These are phyloP conservation scores for Cupressus sempervirens DNA, from an alignment of 75 land plant species.

Conservation along the genomic window DNA sequence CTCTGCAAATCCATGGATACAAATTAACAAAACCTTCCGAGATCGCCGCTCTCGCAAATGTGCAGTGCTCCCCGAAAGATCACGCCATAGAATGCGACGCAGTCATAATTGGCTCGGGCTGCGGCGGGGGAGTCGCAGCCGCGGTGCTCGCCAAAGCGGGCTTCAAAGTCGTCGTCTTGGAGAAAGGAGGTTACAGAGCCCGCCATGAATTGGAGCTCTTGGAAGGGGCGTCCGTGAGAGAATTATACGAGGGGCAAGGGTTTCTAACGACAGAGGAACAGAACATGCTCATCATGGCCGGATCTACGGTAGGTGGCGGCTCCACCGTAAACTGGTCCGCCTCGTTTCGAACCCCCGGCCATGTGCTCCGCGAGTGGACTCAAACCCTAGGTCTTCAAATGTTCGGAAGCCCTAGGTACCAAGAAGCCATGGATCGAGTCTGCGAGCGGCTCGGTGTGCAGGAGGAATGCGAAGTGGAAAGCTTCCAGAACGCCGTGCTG, in stretches of 20 bases:
- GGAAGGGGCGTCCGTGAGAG: conserved; percentile 15
- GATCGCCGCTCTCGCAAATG: not conserved
- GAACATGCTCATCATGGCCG: conserved; percentile 21
- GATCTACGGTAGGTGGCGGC: conserved; percentile 39
- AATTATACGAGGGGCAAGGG: conserved; percentile 26
- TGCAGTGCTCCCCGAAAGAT: not conserved
- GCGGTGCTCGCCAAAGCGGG: conserved; percentile 31
- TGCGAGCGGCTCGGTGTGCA: conserved; percentile 31
- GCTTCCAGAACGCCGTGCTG: conserved; percentile 27
- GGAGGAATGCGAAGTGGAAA: conserved; percentile 8
- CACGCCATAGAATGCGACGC: conserved; percentile 28
- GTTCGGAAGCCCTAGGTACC: conserved; percentile 16
- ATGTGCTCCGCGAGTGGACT: conserved; percentile 34
- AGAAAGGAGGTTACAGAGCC: conserved; percentile 32
- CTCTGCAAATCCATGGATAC: not conserved
- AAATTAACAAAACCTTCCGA: not conserved
- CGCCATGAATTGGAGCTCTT: conserved; percentile 23
- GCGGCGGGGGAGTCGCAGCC: conserved; percentile 37
- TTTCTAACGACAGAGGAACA: conserved; percentile 22
- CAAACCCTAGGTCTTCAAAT: conserved; percentile 11
- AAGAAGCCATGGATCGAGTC: conserved; percentile 22
- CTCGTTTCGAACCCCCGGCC: conserved; percentile 33
- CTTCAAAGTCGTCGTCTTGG: conserved; percentile 29
- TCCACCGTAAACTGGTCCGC: conserved; percentile 41
- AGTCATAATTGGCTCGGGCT: conserved; percentile 40